Base-by-base conservation (phyloP, 116 monocot genomes). In the Iris pallida region DNA sequence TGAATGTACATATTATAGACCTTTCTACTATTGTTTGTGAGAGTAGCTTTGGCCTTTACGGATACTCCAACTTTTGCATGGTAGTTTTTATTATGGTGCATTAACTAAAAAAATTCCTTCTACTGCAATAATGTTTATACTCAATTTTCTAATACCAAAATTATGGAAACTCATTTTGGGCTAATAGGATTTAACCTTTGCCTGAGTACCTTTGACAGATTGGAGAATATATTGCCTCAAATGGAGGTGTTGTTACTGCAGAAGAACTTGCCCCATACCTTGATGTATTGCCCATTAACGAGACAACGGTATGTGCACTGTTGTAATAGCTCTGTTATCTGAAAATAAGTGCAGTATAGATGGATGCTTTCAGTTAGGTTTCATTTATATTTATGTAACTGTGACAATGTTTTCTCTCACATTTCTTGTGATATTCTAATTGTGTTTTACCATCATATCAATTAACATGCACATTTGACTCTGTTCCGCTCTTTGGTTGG, bases 241-340 rank as follows among this genome's bases (percentile, higher is more conserved):
- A 92, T 81, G 97, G 97, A 64, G 97, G 97, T 65, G 97, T 97
- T 77, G 81, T 97, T 66, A 61, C 92, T 41, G 97, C 85, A 63
- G 97, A 97, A 66, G 97, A 97, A 71, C 90, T 97, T 69, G 89
- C 97, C 76, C 97, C 97, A 48, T 97, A 87, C 82, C 92, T 97
- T 78, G 97, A 97, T 76, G 75, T 85, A 18, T 66, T 63, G 15
- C 79, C 81, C 52, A 9, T 57, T 5, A 76, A 83, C 45, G 80
- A 83, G 56, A 76, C 73, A 56, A 53, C 56, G 69, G 96, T 89
- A 89, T 48, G 73, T 19, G 41, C 44, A 16, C 18, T 63, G 19
- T 61, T 77, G 30, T 30, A 30, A 30, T 30, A 30, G 30, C 30
- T 30, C 3, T 30, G 0, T 30, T 30, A 1, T 30, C 30, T 30